Percentiles rank a stretch among this genome's conserved stretches.
These are phyloP conservation scores for Thoreauomyces humboldtii DNA, from an alignment of 192 early-diverging fungal species.

Conservation along the genomic window DNA sequence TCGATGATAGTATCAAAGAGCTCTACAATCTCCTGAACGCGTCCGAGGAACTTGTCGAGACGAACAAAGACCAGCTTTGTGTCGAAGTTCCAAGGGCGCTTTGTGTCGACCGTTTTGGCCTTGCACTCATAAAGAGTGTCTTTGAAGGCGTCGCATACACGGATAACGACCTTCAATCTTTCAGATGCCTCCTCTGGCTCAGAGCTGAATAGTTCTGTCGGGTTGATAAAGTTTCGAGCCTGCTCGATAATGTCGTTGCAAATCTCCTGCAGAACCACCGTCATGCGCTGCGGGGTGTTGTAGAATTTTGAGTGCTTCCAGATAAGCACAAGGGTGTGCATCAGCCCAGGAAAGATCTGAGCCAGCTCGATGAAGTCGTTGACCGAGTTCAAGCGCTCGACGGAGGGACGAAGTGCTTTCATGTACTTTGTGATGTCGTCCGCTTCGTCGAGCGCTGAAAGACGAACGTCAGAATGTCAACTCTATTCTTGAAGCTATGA, in stretches of 20 bases:
- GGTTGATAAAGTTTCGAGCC: constrained; percentile 55
- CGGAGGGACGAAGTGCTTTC: constrained; percentile 51
- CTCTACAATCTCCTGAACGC: constrained; percentile 53
- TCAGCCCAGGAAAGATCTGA: constrained; percentile 55
- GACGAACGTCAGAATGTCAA: too few species aligned
- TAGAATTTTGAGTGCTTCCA: constrained; percentile 59
- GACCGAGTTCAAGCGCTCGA: constrained; percentile 46
- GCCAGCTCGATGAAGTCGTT: constrained; percentile 57
- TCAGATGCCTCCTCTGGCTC: constrained; percentile 67
- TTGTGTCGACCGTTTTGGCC: constrained; percentile 37
- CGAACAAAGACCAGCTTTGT: constrained; percentile 56
- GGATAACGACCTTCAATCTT: constrained; percentile 44
- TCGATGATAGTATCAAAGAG: constrained; percentile 70
- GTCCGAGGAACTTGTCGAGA: constrained; percentile 52
- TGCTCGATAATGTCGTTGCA: constrained; percentile 68
- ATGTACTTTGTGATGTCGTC: constrained; percentile 58
- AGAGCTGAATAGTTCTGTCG: constrained; percentile 54
- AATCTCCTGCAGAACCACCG: constrained; percentile 60
- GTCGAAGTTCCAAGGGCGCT: constrained; percentile 62
- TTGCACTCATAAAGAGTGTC: constrained; percentile 50
- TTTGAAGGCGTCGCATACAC: constrained; percentile 55
- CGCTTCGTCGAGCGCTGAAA: constrained; percentile 59
- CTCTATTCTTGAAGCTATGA: too few species aligned
- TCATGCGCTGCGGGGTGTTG: constrained; percentile 58
- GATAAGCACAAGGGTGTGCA: constrained; percentile 54